A percentile compares a stretch with the other conserved stretches of the same genome.
Conservation (phyloP, 805 yeast species). For the Schizosaccharomyces pombe region ASM294v3 CU329670.1:3390501-3391000, state of each 20-base stretch:
- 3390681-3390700: slow-evolving; percentile 94
- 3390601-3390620: slow-evolving; percentile 53
- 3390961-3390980: slow-evolving; percentile 68
- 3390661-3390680: slow-evolving; percentile 76
- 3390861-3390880: slow-evolving; percentile 82
- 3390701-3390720: slow-evolving; percentile 70
- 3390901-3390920: slow-evolving; percentile 92
- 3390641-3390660: slow-evolving; percentile 86
- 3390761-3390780: slow-evolving; percentile 77
- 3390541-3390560: slow-evolving; percentile 76
- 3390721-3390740: slow-evolving; percentile 66
- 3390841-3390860: slow-evolving; percentile 71
- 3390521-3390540: slow-evolving; percentile 62
- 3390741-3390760: slow-evolving; percentile 73
- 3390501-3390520: slow-evolving; percentile 85
- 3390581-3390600: slow-evolving; percentile 71
- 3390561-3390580: slow-evolving; percentile 81
- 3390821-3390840: slow-evolving; percentile 57
- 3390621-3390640: slow-evolving; percentile 74
- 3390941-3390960: slow-evolving; percentile 73
- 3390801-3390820: slow-evolving; percentile 80
- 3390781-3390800: slow-evolving; percentile 76
- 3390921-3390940: slow-evolving; percentile 79
- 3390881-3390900: slow-evolving; percentile 75
- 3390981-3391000: slow-evolving; percentile 58